A percentile compares a stretch with the other conserved stretches of the same genome.
These are phyloP conservation scores for Dendrothele bispora DNA, from an alignment of 768 basidiomycete genomes.

Conservation along the genomic window DNA sequence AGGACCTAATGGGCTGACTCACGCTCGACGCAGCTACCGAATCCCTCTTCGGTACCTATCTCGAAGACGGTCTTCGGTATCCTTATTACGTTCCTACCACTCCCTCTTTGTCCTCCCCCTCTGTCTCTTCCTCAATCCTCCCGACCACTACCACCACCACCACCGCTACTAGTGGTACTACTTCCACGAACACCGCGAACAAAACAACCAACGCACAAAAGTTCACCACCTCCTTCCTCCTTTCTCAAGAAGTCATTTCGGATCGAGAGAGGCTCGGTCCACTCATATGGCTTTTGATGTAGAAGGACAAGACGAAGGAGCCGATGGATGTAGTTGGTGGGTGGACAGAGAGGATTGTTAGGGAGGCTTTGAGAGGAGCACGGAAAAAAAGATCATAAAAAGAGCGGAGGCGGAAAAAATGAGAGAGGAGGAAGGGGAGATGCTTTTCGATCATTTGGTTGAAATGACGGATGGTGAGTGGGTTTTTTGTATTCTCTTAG, in stretches of 20 bases:
- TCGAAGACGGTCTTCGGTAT: constrained; percentile 51
- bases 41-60: constrained; percentile 61
- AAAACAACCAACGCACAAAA: too few species aligned
- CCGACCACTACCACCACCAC: constrained; percentile 25
- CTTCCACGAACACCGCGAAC: constrained; percentile 12
- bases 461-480: constrained; percentile 38
- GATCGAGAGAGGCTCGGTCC: constrained; percentile 42
- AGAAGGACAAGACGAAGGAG: constrained; percentile 40
- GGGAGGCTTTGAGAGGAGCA: too few species aligned
- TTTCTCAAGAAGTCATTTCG: constrained; percentile 44
- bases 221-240: constrained; percentile 38
- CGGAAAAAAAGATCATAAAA: too few species aligned
- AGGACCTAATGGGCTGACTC: constrained; percentile 62
- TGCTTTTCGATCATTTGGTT: constrained; percentile 24
- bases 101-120: constrained; percentile 3
- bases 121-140: constrained; percentile 17
- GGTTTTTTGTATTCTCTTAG: constrained; percentile 57
- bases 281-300: constrained; percentile 57
- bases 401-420: constrained; percentile 48
- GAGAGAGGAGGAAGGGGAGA: constrained; percentile 21
- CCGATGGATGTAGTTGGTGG: constrained; percentile 55
- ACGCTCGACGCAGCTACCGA: constrained; percentile 68
- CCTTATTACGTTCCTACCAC: constrained; percentile 40
- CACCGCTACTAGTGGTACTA: not conserved
- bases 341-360: constrained; percentile 53